Conservation (phyloP, 2,329 filamentous ascomycete species). For the Arthrobotrys musiformis region DNA sequence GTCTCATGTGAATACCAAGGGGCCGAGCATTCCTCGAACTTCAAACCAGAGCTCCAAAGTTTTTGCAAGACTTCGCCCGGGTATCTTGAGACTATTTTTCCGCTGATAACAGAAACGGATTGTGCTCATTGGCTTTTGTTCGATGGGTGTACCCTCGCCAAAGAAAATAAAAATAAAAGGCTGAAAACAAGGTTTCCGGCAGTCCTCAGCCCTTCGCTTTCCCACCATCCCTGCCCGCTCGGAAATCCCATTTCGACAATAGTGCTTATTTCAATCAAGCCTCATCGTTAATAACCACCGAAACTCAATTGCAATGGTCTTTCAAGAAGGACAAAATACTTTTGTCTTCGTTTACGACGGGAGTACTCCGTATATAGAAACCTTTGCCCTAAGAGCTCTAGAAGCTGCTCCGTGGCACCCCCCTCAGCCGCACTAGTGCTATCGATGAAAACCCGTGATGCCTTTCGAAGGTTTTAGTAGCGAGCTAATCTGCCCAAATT, state of each 20-base stretch:
- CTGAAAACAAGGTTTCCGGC: conserved; percentile 38
- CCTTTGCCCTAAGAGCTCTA: conserved; percentile 14
- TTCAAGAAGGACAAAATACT: no score
- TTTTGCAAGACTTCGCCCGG: neutral
- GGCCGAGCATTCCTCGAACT: neutral
- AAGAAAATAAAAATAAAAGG: conserved; percentile 20
- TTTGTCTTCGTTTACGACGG: neutral
- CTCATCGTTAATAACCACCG: neutral
- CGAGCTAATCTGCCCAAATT: neutral
- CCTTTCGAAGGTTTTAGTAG: neutral
- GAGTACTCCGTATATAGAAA: neutral
- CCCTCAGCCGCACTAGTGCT: conserved; percentile 18
- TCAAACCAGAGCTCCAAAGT: neutral
- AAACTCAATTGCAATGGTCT: neutral
- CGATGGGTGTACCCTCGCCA: neutral
- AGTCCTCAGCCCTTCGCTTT: conserved; percentile 30
- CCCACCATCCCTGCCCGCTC: conserved; percentile 7
- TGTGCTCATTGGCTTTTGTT: neutral
- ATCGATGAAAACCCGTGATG: neutral
- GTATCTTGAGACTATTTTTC: neutral
- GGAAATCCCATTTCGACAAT: neutral
- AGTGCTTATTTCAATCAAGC: conserved; percentile 25
- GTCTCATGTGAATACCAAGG: neutral
- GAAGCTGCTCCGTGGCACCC: neutral
- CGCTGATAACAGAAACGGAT: neutral